phyloP scores from a whole-genome alignment of 2,329 filamentous ascomycete genomes.

The Neofusicoccum umdonicola region DNA sequence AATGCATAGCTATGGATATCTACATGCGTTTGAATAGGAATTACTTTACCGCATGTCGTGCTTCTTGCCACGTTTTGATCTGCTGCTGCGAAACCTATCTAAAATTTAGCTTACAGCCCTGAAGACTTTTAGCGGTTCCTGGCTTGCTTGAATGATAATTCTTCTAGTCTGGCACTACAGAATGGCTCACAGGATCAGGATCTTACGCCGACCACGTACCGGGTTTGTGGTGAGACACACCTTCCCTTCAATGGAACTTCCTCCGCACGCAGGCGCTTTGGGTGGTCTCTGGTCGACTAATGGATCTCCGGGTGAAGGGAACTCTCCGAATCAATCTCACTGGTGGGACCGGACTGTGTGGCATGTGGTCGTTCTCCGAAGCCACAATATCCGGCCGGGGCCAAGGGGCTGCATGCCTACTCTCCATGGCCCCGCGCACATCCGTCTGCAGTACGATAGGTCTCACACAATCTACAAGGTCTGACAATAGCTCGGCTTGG shows the following conservation, averaged over 20 bases:
- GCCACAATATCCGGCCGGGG: neutral
- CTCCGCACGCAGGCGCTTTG: neutral
- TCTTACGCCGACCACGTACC: constrained; percentile 1
- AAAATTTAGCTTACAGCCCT: neutral
- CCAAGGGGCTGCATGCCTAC: neutral
- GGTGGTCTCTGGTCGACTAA: neutral
- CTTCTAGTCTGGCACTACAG: neutral
- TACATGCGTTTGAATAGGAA: constrained; percentile 5
- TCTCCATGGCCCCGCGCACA: neutral
- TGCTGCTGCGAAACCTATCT: constrained; percentile 10
- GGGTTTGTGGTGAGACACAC: constrained; percentile 3
- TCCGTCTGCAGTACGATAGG: neutral
- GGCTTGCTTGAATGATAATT: constrained; percentile 6
- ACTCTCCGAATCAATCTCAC: constrained; percentile 6
- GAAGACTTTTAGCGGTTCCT: constrained; percentile 11
- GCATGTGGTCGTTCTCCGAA: neutral
- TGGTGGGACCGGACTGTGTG: neutral
- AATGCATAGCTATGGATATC: constrained; percentile 8
- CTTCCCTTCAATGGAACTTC: constrained; percentile 9
- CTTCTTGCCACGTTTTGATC: constrained; percentile 12
- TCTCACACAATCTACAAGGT: neutral
- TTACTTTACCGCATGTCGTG: neutral
- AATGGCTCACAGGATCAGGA: constrained; percentile 3
- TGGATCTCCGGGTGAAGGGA: neutral
- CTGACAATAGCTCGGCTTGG: too few relatives aligned